Evolutionary conservation across 2,329 filamentous ascomycete genomes (phyloP).

Genomic region (Ophiostoma montium): DNA sequence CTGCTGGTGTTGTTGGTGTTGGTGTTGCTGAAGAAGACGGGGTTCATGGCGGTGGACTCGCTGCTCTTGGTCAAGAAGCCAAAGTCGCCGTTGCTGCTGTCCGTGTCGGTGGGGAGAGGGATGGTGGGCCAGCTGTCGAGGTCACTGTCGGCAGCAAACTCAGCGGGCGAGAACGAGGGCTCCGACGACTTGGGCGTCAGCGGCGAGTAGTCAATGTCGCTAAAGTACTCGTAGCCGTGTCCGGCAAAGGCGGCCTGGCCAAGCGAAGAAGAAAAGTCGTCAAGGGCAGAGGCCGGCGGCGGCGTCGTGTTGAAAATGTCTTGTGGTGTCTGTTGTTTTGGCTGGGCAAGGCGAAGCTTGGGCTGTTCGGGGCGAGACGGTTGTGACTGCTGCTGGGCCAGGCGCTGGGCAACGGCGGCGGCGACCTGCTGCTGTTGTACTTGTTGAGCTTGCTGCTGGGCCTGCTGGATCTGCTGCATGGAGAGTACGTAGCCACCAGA

Average conservation of each 20-base stretch:
- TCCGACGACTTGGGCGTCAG: slow-evolving; percentile 18
- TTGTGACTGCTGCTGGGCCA: slow-evolving; percentile 12
- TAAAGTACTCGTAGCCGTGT: slow-evolving; percentile 12
- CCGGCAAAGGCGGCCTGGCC: neutral
- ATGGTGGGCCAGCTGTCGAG: slow-evolving; percentile 1
- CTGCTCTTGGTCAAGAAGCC: slow-evolving; percentile 18
- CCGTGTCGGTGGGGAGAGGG: neutral
- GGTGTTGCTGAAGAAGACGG: slow-evolving; percentile 13
- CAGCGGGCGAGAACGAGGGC: neutral
- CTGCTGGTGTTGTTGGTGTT: neutral
- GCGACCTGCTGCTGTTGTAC: slow-evolving; percentile 3
- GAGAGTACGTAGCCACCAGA: slow-evolving; percentile 2
- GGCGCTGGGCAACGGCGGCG: neutral
- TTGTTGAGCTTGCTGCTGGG: slow-evolving; percentile 14
- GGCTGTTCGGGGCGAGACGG: slow-evolving; percentile 5
- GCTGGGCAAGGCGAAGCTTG: slow-evolving; percentile 14
- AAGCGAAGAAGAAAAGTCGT: slow-evolving; percentile 16
- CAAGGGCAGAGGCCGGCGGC: slow-evolving; percentile 16
- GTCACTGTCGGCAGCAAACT: neutral
- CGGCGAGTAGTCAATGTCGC: slow-evolving; percentile 15
- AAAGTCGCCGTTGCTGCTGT: slow-evolving; percentile 20
- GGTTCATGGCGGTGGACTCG: slow-evolving; percentile 19
- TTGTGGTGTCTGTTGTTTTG: neutral
- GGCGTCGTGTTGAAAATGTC: slow-evolving; percentile 16
- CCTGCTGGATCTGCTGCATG: slow-evolving; percentile 14